Evolutionary conservation across 2,329 filamentous ascomycete species (phyloP).

Genomic region (Dothideomycetes sp.): DNA sequence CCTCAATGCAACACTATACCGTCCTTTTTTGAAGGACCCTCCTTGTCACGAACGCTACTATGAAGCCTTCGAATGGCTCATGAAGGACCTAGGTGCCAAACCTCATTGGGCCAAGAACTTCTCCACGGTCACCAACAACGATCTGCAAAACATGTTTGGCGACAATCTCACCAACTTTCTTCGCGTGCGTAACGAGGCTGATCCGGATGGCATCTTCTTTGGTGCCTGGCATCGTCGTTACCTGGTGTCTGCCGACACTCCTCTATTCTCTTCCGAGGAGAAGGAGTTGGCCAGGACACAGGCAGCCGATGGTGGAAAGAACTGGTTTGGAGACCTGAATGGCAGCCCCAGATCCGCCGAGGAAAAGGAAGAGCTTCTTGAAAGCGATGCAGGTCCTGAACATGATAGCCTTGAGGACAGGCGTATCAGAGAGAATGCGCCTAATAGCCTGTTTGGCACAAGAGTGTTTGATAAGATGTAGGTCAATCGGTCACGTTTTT

Average conservation of each 20-base stretch:
- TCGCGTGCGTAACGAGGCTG: slow-evolving; percentile 57
- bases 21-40: slow-evolving; percentile 69
- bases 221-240: slow-evolving; percentile 80
- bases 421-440: slow-evolving; percentile 16
- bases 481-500: too few species aligned
- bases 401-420: slow-evolving; percentile 19
- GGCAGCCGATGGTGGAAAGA: slow-evolving; percentile 36
- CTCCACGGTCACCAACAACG: slow-evolving; percentile 45
- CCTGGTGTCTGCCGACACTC: slow-evolving; percentile 38
- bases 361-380: slow-evolving; percentile 16
- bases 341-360: slow-evolving; percentile 11
- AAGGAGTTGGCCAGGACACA: slow-evolving; percentile 27
- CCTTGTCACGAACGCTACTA: slow-evolving; percentile 72
- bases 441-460: slow-evolving; percentile 22
- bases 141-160: slow-evolving; percentile 58
- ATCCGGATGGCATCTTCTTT: slow-evolving; percentile 78
- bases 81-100: slow-evolving; percentile 71
- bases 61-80: slow-evolving; percentile 81
- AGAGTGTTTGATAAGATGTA: slow-evolving; percentile 32
- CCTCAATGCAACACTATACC: slow-evolving; percentile 82
- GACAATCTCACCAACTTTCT: slow-evolving; percentile 58
- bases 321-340: slow-evolving; percentile 26
- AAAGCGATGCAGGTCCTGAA: slow-evolving; percentile 16
- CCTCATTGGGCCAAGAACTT: slow-evolving; percentile 97
- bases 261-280: slow-evolving; percentile 34